Evolutionary conservation across 1,284 basidiomycete species (phyloP).

Genomic region (Pyrrhoderma noxium): DNA sequence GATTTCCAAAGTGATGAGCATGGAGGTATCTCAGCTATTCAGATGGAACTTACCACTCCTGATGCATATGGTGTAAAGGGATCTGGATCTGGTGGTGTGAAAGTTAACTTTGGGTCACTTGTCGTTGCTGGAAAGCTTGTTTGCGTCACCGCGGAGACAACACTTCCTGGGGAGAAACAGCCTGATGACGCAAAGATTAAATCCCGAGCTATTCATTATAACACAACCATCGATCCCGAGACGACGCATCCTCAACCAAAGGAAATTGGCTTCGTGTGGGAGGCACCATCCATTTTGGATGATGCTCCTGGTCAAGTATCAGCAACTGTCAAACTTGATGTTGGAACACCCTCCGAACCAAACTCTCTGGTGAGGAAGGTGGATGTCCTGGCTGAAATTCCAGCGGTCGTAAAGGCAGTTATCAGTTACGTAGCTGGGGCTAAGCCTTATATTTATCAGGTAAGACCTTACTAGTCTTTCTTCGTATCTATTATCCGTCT

Average conservation of each 20-base stretch:
- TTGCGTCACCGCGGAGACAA: conserved; percentile 65
- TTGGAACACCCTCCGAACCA: conserved; percentile 46
- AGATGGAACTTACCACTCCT: conserved; percentile 95
- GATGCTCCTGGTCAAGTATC: conserved; percentile 49
- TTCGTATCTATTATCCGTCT: conserved; percentile 27
- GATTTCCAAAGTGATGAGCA: conserved; percentile 73
- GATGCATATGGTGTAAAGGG: conserved; percentile 70
- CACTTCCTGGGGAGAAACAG: conserved; percentile 49
- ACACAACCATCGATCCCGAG: conserved; percentile 54
- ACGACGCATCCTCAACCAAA: conserved; percentile 81
- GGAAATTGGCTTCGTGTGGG: conserved; percentile 74
- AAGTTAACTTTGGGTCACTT: conserved; percentile 80
- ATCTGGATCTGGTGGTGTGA: conserved; percentile 69
- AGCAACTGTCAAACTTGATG: conserved; percentile 47
- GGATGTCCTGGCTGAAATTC: conserved; percentile 94
- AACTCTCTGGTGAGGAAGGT: conserved; percentile 94
- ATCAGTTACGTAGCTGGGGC: conserved; percentile 89
- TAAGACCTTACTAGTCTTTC: no score
- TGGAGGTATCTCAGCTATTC: conserved; percentile 78
- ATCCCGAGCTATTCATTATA: conserved; percentile 66
- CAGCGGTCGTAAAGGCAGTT: conserved; percentile 82
- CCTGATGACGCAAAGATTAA: conserved; percentile 40
- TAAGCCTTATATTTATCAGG: conserved; percentile 92
- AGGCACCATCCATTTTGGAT: conserved; percentile 52
- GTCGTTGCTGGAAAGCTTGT: conserved; percentile 74